phyloP scores from a whole-genome alignment of 306 rosid species.

The Sindora glabra region DNA sequence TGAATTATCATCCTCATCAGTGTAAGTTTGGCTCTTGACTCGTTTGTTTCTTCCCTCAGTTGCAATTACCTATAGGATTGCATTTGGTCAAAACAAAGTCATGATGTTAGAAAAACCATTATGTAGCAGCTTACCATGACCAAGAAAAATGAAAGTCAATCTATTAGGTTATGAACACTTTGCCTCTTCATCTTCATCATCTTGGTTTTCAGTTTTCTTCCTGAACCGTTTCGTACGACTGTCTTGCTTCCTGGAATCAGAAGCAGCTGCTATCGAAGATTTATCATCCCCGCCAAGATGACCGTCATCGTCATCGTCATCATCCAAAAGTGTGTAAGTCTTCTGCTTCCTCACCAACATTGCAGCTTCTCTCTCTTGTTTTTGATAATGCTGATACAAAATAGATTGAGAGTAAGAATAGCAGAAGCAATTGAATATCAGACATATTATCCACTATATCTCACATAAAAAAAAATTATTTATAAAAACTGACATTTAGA shows the following conservation, averaged over 20 bases:
- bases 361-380: constrained; percentile 84
- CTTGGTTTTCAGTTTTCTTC: constrained; percentile 54
- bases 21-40: constrained; percentile 54
- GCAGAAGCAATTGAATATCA: too few species aligned
- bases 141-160: constrained; percentile 20
- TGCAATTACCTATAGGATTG: constrained; percentile 43
- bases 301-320: constrained; percentile 33
- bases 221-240: constrained; percentile 55
- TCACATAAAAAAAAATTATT: background rate
- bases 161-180: constrained; percentile 21
- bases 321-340: constrained; percentile 68
- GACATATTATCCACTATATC: constrained; percentile 2
- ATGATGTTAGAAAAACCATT: constrained; percentile 18
- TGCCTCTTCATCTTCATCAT: constrained; percentile 76
- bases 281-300: constrained; percentile 21
- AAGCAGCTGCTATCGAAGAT: constrained; percentile 24
- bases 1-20: constrained; percentile 53
- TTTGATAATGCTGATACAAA: constrained; percentile 59
- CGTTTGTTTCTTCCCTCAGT: constrained; percentile 41
- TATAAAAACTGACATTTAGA: constrained; percentile 40
- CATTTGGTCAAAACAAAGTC: constrained; percentile 30
- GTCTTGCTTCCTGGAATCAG: constrained; percentile 33
- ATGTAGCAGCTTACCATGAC: constrained; percentile 13
- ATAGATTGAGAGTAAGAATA: background rate
- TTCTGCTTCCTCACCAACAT: constrained; percentile 64